A percentile compares a stretch with the other conserved stretches of the same genome.
These are phyloP conservation scores for Serendipita indica DNA, from an alignment of 768 basidiomycete species.

Conservation along the genomic window DNA sequence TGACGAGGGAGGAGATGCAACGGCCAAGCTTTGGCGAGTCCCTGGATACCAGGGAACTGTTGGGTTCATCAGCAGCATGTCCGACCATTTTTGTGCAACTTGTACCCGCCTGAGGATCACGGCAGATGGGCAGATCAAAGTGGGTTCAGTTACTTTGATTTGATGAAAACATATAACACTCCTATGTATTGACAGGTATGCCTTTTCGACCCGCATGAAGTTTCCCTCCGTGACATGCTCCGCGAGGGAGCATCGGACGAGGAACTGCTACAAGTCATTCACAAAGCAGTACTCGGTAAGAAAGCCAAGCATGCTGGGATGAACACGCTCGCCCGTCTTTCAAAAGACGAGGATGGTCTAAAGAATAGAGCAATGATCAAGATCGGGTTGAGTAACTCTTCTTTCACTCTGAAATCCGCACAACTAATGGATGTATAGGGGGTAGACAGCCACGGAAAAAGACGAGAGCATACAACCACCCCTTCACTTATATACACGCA, in stretches of 20 bases:
- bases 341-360: conserved; percentile 40
- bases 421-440: conserved; percentile 17
- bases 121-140: conserved; percentile 87
- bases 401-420: conserved; percentile 18
- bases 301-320: conserved; percentile 74
- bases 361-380: conserved; percentile 81
- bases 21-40: conserved; percentile 65
- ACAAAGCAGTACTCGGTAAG: conserved; percentile 51
- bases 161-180: background rate
- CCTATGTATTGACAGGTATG: conserved; percentile 57
- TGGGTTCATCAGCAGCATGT: conserved; percentile 91
- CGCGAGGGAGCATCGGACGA: conserved; percentile 49
- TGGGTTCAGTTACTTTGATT: conserved; percentile 16
- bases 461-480: no score
- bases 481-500: no score
- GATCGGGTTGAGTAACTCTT: conserved; percentile 68
- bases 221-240: conserved; percentile 65
- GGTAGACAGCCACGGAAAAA: background rate
- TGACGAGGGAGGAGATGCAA: conserved; percentile 58
- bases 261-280: conserved; percentile 44
- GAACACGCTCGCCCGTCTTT: conserved; percentile 18
- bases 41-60: conserved; percentile 54
- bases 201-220: conserved; percentile 70
- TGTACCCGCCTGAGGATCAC: conserved; percentile 76
- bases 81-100: conserved; percentile 77